A percentile compares a stretch with the other conserved stretches of the same genome.
These are phyloP conservation scores for Aureobasidium leucospermi DNA, from an alignment of 2,329 filamentous ascomycete genomes.

Conservation along the genomic window DNA sequence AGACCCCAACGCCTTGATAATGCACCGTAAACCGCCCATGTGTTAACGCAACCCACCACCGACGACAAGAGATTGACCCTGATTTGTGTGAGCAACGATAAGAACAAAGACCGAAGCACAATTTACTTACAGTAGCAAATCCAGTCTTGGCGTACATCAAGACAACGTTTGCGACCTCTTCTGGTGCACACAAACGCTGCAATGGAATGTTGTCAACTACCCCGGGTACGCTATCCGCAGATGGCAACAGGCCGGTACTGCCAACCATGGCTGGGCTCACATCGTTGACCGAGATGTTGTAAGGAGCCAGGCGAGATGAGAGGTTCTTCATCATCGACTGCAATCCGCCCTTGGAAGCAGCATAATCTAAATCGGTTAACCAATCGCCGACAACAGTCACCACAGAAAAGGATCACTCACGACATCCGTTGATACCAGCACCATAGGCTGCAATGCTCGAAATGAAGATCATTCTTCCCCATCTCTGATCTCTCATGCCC, in stretches of 20 bases:
- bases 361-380: conserved; percentile 17
- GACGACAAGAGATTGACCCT: conserved; percentile 8
- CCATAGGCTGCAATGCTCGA: conserved; percentile 57
- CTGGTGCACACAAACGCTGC: conserved; percentile 49
- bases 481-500: conserved; percentile 51
- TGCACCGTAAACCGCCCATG: neutral
- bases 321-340: conserved; percentile 61
- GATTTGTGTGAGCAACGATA: neutral
- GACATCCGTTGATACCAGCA: conserved; percentile 57
- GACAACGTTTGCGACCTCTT: conserved; percentile 55
- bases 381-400: neutral
- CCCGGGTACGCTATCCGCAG: conserved; percentile 43
- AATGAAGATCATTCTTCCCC: conserved; percentile 59
- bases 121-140: conserved; percentile 23
- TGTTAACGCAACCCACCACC: neutral
- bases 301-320: conserved; percentile 50
- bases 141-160: conserved; percentile 55
- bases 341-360: conserved; percentile 37
- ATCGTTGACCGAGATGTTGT: conserved; percentile 59
- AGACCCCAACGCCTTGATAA: neutral
- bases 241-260: conserved; percentile 49
- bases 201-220: conserved; percentile 55
- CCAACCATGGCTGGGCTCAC: conserved; percentile 64
- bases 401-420: conserved; percentile 20
- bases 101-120: neutral